These are phyloP conservation scores for Backusella parvicylindrica DNA, from an alignment of 192 early-diverging fungal genomes.

Conservation along the genomic window DNA sequence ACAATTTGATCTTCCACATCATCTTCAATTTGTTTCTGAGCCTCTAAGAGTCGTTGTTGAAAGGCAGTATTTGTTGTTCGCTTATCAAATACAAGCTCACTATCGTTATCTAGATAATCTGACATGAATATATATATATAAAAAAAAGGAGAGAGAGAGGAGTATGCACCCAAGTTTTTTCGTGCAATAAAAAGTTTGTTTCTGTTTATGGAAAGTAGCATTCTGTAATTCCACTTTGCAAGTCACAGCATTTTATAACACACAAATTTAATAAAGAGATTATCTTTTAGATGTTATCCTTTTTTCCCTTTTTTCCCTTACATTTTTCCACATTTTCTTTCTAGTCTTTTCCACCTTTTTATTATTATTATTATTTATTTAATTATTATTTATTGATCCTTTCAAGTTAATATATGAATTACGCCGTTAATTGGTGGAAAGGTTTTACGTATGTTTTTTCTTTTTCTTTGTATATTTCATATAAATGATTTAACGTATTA, in stretches of 20 bases:
- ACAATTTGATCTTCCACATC: background rate
- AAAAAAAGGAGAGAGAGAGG: too few species aligned
- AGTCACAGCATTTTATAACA: background rate
- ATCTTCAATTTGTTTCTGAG: background rate
- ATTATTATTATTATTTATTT: background rate
- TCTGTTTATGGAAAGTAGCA: background rate
- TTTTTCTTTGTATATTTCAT: background rate
- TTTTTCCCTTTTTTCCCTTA: background rate
- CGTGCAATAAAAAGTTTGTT: too few species aligned
- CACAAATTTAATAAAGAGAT: background rate
- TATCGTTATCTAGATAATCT: background rate
- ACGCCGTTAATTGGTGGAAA: conserved; percentile 26
- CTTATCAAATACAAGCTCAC: background rate
- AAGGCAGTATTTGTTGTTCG: background rate
- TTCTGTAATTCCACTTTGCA: background rate
- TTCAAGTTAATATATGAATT: conserved; percentile 7
- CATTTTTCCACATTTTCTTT: background rate
- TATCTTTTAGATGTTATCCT: background rate
- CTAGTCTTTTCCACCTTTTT: background rate
- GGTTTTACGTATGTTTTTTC: conserved; percentile 14
- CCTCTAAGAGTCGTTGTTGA: background rate
- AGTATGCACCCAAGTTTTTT: too few species aligned
- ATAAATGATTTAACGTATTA: background rate
- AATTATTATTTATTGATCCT: background rate
- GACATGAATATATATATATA: too few species aligned